A percentile compares a stretch with the other conserved stretches of the same genome.
Conservation (phyloP, 305 asterid genomes). For the Euphrasia arctica region DNA sequence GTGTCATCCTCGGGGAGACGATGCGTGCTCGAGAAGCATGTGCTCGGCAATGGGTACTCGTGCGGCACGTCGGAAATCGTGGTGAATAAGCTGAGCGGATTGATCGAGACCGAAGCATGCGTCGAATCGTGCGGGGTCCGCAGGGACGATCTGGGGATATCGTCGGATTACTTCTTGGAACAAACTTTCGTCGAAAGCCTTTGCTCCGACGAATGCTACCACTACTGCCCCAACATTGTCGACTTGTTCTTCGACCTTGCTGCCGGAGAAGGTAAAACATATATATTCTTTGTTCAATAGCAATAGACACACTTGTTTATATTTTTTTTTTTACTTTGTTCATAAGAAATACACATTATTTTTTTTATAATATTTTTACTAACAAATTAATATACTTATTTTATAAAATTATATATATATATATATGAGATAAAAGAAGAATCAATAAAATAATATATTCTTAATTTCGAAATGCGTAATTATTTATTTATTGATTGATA, state of each 20-base stretch:
- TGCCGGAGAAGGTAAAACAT: conserved; percentile 60
- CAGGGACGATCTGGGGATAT: conserved; percentile 63
- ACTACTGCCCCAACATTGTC: conserved; percentile 56
- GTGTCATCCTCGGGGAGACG: conserved; percentile 59
- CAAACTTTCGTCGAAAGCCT: conserved; percentile 45
- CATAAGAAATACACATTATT: no score
- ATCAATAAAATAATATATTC: no score
- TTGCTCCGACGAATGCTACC: conserved; percentile 62
- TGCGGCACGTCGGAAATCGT: conserved; percentile 62
- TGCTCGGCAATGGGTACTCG: conserved; percentile 45
- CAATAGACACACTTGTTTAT: no score
- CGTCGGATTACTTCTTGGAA: conserved; percentile 67
- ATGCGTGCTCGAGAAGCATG: conserved; percentile 66
- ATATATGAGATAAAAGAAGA: no score
- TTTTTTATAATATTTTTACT: no score
- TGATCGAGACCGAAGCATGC: conserved; percentile 64
- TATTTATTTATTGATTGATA: no score
- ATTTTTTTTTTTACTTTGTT: no score
- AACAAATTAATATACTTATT: no score
- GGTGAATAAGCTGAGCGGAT: conserved; percentile 44
- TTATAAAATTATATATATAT: no score
- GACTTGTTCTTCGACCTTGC: conserved; percentile 38
- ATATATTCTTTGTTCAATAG: no score
- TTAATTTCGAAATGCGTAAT: no score
- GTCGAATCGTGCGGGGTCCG: conserved; percentile 57